Base-by-base conservation (phyloP, 768 basidiomycete genomes). In the Hypholoma sublateritium region DNA sequence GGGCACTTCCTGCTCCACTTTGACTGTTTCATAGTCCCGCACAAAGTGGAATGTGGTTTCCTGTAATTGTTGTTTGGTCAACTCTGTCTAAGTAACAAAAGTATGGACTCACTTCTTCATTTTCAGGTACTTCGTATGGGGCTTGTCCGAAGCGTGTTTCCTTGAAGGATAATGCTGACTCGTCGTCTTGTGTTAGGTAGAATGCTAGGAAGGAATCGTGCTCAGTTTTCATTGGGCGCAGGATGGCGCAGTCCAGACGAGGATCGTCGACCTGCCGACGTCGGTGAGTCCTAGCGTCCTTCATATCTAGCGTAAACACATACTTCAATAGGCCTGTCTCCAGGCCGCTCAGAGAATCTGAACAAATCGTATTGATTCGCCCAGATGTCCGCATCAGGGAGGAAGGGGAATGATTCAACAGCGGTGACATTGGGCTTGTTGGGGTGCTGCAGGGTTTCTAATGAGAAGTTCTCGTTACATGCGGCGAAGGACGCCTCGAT, bases 311-410 rank as follows among this genome's bases (percentile, higher is more conserved):
- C 17, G 21, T 41, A 43, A 32, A 16, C 3, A 36, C 83, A 53
- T 52, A 91, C 91, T 61, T 93, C 91, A 6, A 81, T 64, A 13
- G 81, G 64, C 44, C 86, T 77, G 55, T 94, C 92, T n/a, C 92
- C 92, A 14, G 92, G 92, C 17, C 91, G 77, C 68, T 95, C 92
- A 11, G 86, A 86, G 68, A 95, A 94, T 56, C 87, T 77, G 78
- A 94, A 93, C 52, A 95, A 69, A 69, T 94, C 92, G 67, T 93
- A 93, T 59, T 88, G 88, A 67, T 93, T 95, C 41, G 91, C 84
- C 92, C 93, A 96, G 36, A 94, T 86, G 58, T 89, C 86, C 3
- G 82, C 80, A 65, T 96, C 93, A 0, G 94, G 94, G 12, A 93
- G 79, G 53, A 95, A 75, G 60, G 93, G 88, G 70, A 85, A 95